Percentiles rank a stretch among this genome's conserved stretches.
Evolutionary conservation across 139 green algal genomes (phyloP).

Genomic region (Spirogloea muscicola): DNA sequence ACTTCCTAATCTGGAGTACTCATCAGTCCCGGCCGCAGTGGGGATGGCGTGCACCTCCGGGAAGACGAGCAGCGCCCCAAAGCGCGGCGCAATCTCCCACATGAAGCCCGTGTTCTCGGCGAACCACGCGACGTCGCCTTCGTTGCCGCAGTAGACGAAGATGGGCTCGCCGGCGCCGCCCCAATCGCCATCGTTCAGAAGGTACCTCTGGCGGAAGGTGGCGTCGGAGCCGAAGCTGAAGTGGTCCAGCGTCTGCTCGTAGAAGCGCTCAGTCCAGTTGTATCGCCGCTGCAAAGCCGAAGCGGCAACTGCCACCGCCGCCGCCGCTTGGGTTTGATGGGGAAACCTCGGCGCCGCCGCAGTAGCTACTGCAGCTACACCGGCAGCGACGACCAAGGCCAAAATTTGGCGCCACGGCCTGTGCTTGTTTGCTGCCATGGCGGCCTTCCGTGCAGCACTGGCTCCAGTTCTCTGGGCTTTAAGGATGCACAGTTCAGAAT

Average conservation of each 20-base stretch:
- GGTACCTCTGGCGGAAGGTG: constrained; percentile 49
- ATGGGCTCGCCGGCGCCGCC: constrained; percentile 35
- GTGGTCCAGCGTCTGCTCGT: constrained; percentile 43
- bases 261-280: constrained; percentile 1
- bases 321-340: too few relatives aligned
- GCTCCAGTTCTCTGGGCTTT: too few relatives aligned
- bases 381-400: too few relatives aligned
- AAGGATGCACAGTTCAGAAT: too few relatives aligned
- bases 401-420: too few relatives aligned
- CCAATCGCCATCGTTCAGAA: constrained; percentile 39
- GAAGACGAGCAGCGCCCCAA: constrained; percentile 42
- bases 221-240: constrained; percentile 21
- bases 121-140: constrained; percentile 45
- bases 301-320: too few relatives aligned
- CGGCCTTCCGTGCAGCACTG: too few relatives aligned
- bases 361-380: too few relatives aligned
- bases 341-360: too few relatives aligned
- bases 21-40: not conserved
- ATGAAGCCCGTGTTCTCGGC: constrained; percentile 46
- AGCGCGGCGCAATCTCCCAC: constrained; percentile 35
- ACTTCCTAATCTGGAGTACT: not conserved
- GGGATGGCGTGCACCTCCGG: constrained; percentile 17
- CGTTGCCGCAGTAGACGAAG: constrained; percentile 51
- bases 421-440: too few relatives aligned
- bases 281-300: too few relatives aligned